These are phyloP conservation scores for Neopestalotiopsis sp. DNA, from an alignment of 2,329 filamentous ascomycete genomes.

Conservation along the genomic window DNA sequence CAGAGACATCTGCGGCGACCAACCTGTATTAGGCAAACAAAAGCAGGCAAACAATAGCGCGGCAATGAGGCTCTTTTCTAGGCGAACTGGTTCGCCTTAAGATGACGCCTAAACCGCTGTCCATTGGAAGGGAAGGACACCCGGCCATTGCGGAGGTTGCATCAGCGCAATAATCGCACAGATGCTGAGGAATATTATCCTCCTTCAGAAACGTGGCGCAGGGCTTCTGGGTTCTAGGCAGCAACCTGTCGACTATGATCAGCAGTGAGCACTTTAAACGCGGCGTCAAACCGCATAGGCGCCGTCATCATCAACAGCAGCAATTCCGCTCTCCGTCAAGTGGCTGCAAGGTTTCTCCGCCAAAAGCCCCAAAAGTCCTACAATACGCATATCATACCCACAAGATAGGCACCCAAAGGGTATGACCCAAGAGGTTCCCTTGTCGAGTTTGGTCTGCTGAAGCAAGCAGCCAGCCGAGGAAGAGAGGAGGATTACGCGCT, in stretches of 20 bases:
- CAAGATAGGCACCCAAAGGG: neutral
- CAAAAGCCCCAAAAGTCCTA: neutral
- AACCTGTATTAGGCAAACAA: slow-evolving; percentile 10
- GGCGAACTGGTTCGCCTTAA: slow-evolving; percentile 15
- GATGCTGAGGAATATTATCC: neutral
- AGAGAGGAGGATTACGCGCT: neutral
- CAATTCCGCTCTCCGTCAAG: neutral
- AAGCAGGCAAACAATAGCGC: slow-evolving; percentile 4
- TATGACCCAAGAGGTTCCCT: neutral
- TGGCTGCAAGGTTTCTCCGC: neutral
- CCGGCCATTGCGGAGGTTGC: neutral
- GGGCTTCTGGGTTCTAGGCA: slow-evolving; percentile 8
- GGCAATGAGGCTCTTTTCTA: slow-evolving; percentile 11
- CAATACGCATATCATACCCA: neutral
- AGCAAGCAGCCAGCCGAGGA: neutral
- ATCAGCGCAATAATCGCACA: neutral
- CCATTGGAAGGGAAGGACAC: neutral
- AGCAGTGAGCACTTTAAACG: neutral
- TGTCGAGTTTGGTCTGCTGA: neutral
- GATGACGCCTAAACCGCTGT: neutral
- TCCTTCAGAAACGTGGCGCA: slow-evolving; percentile 5
- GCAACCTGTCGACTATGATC: neutral
- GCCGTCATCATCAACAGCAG: neutral
- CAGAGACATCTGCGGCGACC: neutral
- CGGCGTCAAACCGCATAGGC: neutral